Base-by-base conservation (phyloP, 306 rosid species). In the Vigna mungo region DNA sequence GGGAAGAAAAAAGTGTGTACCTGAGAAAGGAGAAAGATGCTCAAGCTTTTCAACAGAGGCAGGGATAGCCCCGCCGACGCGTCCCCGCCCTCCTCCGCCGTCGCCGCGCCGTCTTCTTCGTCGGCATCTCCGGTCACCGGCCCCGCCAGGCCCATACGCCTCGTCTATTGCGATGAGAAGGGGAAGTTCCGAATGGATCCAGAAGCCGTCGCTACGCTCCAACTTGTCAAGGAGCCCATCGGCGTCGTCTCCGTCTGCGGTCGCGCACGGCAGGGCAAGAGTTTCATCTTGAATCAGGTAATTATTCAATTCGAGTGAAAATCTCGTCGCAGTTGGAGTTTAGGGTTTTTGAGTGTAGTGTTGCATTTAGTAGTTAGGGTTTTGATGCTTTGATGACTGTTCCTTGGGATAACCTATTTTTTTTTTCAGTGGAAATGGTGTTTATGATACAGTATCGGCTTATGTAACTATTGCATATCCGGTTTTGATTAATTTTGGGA, bases 151-250 rank as follows among this genome's bases (percentile, higher is more conserved):
- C 96, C 98, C 7, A 86, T 95, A 14, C 92, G 97, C 0, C 84
- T 95, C 5, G 91, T 95, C 9, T 95, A 90, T 84, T 88, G 89
- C 80, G 98, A 95, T 47, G 97, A 90, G 58, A 90, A 92, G 43
- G 98, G 98, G 2, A 88, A 87, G 96, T 92, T 94, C 74, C 88
- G 84, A 54, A 94, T 92, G 95, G 97, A 94, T 90, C 98, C 97
- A 4, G 97, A 92, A 78, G 97, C 98, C 23, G 96, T 94, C 15
- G 97, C 98, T 8, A 69, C 89, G 30, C 85, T 94, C 14, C 98
- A 94, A 78, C 97, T 92, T 7, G 97, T 94, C 2, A 94, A 94
- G 85, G 98, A 85, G 20, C 98, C 98, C 13, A 89, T 94, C 12
- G 98, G 98, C 0, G 90, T 94, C 5, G 97, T 94, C 68, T 89